phyloP scores from a whole-genome alignment of 2,329 filamentous ascomycete genomes.

The Alternaria postmessia region DNA sequence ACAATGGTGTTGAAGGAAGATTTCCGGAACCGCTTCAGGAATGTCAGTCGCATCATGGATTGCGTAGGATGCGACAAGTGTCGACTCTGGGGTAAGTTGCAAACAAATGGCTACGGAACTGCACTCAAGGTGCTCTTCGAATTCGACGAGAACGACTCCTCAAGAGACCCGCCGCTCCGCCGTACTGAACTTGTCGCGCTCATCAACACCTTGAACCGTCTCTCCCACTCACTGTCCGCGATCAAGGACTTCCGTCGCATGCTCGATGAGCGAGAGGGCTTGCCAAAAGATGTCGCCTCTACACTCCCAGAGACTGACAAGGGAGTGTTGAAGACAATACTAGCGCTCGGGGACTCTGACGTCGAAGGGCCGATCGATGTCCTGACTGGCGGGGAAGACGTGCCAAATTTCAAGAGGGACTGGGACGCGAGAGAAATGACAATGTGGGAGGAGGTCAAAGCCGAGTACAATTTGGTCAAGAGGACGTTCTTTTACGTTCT shows the following conservation, averaged over 20 bases:
- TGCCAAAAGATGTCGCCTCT: slow-evolving; percentile 30
- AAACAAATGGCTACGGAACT: slow-evolving; percentile 92
- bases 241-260: slow-evolving; percentile 74
- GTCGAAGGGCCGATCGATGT: slow-evolving; percentile 18
- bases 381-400: slow-evolving; percentile 48
- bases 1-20: slow-evolving; percentile 90
- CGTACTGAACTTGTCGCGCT: slow-evolving; percentile 93
- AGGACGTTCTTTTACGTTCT: slow-evolving; percentile 72
- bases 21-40: slow-evolving; percentile 96
- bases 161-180: slow-evolving; percentile 74
- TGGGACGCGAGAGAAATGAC: slow-evolving; percentile 55
- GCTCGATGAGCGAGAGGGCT: slow-evolving; percentile 53
- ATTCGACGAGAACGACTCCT: slow-evolving; percentile 73
- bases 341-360: slow-evolving; percentile 31
- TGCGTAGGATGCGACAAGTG: slow-evolving; percentile 99
- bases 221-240: slow-evolving; percentile 80
- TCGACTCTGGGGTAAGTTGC: slow-evolving; percentile 95
- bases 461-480: slow-evolving; percentile 71
- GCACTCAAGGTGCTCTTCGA: slow-evolving; percentile 97
- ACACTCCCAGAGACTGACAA: slow-evolving; percentile 32
- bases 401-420: slow-evolving; percentile 52
- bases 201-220: slow-evolving; percentile 90
- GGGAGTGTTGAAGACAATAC: slow-evolving; percentile 44
- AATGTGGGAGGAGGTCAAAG: slow-evolving; percentile 65
- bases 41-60: slow-evolving; percentile 96